These are phyloP conservation scores for Geoglossum glabrum DNA, from an alignment of 495 filamentous ascomycete species.

Conservation along the genomic window DNA sequence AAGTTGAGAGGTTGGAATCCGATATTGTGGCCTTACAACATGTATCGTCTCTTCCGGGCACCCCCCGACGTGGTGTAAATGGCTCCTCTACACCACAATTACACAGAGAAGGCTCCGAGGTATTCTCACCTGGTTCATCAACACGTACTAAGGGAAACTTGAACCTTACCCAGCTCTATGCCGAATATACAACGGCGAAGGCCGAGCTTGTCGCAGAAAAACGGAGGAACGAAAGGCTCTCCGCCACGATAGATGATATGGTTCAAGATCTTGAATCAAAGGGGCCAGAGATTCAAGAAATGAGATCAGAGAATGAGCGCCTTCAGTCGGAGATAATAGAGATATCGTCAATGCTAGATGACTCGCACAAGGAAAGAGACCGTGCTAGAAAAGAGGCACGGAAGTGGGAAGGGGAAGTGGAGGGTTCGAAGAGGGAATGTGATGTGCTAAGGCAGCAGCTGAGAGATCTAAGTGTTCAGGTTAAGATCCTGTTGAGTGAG, in stretches of 20 bases:
- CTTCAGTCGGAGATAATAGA: slow-evolving; percentile 55
- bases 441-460: slow-evolving; percentile 70
- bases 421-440: slow-evolving; percentile 48
- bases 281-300: slow-evolving; percentile 40
- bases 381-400: slow-evolving; percentile 36
- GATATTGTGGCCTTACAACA: slow-evolving; percentile 12
- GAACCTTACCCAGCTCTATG: slow-evolving; percentile 47
- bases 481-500: slow-evolving; percentile 74
- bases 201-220: slow-evolving; percentile 42
- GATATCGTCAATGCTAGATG: slow-evolving; percentile 50
- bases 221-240: slow-evolving; percentile 46
- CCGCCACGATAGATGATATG: slow-evolving; percentile 62
- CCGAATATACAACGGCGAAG: slow-evolving; percentile 41
- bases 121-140: slow-evolving; percentile 33
- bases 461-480: slow-evolving; percentile 74
- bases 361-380: slow-evolving; percentile 33
- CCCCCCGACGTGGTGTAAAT: slow-evolving; percentile 32
- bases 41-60: slow-evolving; percentile 29
- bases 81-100: slow-evolving; percentile 34
- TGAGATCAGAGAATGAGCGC: slow-evolving; percentile 43
- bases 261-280: slow-evolving; percentile 36
- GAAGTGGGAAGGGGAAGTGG: slow-evolving; percentile 52
- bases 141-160: slow-evolving; percentile 35
- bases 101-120: slow-evolving; percentile 28
- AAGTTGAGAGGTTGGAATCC: slow-evolving; percentile 46